These are phyloP conservation scores for Rauvolfia tetraphylla DNA, from an alignment of 257 asterid species.

Conservation along the genomic window DNA sequence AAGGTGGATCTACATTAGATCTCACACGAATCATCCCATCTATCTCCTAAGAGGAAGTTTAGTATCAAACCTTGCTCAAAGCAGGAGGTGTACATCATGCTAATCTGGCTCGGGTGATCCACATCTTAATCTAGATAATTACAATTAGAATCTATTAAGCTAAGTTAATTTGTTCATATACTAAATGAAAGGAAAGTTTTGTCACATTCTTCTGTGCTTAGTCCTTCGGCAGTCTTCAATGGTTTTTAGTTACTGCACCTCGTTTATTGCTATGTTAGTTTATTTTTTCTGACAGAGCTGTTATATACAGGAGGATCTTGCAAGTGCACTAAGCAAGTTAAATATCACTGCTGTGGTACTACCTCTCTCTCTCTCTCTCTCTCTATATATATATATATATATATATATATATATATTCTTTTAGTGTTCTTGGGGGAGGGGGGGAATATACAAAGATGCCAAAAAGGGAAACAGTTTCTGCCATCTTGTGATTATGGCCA, in stretches of 20 bases:
- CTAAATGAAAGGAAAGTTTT: background rate
- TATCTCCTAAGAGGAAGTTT: background rate
- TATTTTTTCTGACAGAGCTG: background rate
- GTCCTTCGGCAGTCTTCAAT: background rate
- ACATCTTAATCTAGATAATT: background rate
- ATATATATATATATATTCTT: no score
- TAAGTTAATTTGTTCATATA: background rate
- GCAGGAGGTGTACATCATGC: background rate
- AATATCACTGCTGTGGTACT: slow-evolving; percentile 73
- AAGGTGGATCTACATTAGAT: background rate
- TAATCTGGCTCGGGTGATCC: background rate
- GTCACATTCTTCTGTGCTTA: background rate
- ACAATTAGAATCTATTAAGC: background rate
- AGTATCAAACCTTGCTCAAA: background rate
- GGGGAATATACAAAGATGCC: background rate
- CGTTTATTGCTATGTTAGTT: background rate
- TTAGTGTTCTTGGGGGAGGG: background rate
- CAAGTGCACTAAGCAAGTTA: slow-evolving; percentile 55
- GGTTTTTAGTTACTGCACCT: background rate
- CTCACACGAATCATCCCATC: background rate
- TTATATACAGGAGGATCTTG: slow-evolving; percentile 70
- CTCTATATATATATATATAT: no score
- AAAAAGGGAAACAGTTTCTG: background rate
- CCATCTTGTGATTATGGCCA: background rate
- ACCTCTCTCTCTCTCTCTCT: slow-evolving; percentile 9